Evolutionary conservation across 768 basidiomycete species (phyloP), one percentile per base, ranked within the genome.

Genomic region (Dentipellis sp.): DNA sequence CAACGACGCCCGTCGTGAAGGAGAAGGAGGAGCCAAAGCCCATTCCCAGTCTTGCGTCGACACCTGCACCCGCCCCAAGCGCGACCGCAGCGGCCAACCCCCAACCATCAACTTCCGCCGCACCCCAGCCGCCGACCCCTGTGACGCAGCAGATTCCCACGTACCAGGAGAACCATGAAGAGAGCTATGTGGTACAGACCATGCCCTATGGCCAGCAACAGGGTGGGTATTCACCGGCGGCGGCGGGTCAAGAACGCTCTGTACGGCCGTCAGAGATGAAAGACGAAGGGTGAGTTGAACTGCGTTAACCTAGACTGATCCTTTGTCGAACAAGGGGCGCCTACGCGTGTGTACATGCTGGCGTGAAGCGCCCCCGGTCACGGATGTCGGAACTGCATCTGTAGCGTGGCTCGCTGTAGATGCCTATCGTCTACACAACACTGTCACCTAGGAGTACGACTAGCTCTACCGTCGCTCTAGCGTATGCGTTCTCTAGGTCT

Each of bases 231-330:
- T 51, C 57, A 17, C n/a, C 39, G 49, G 29, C 54, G 6, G 17
- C 74, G 21, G 68, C 72, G 53, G 42, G 42, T 7, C 74, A 77
- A 48, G 80, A 85, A 65, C 78, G 86, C 51, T 79, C 78, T 53
- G 72, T 91, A 34, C 78, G 88, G 23, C 88, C 88, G 19, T 85
- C 84, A 10, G 92, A 94, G 70, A 92, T 91, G 90, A 91, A 91
- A 69, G 93, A 95, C 64, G 93, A 94, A 88, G 93, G 93, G 93
- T 95, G 81, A 90, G 92, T 60, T 7, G 9, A 14, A 46, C 42
- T 53, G 37, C 49, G 54, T 53, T 52, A 39, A 11, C 34, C 40
- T 39, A 19, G 36, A 51, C 60, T 73, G 71, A 72, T 50, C 16
- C 48, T 45, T 19, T 45, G 42, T 45, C 12, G 42, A 17, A 45